Evolutionary conservation across 306 rosid species (phyloP).

Genomic region (Lathyrus tuberosus): DNA sequence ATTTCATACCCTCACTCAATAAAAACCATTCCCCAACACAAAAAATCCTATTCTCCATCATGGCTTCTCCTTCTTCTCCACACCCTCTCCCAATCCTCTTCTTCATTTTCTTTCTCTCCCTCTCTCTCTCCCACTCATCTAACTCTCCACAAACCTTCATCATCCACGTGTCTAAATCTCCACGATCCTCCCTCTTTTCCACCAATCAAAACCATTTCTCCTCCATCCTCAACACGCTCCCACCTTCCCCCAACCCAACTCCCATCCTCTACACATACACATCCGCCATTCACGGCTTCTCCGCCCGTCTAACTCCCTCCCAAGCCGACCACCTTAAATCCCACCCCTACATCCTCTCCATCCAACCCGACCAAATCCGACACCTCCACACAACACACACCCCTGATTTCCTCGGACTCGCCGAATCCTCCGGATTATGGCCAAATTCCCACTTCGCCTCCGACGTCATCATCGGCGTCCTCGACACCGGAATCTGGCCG

Average conservation of each 20-base stretch:
- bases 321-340: conserved; percentile 53
- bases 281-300: conserved; percentile 67
- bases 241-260: conserved; percentile 58
- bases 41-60: no score
- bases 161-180: conserved; percentile 68
- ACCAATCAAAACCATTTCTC: conserved; percentile 65
- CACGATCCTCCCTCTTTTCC: conserved; percentile 58
- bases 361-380: conserved; percentile 69
- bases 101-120: not conserved
- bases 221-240: conserved; percentile 71
- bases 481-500: conserved; percentile 93
- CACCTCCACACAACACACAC: conserved; percentile 82
- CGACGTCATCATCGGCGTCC: conserved; percentile 69
- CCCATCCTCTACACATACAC: conserved; percentile 70
- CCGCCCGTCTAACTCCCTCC: conserved; percentile 44
- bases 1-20: no score
- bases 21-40: not conserved
- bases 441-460: conserved; percentile 57
- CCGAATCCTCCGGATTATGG: conserved; percentile 65
- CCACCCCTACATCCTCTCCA: conserved; percentile 51
- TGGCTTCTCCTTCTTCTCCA: conserved; percentile 18
- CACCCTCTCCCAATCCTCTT: not conserved
- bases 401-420: conserved; percentile 65
- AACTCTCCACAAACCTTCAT: conserved; percentile 63
- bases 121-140: conserved; percentile 17